Base-by-base conservation (phyloP, 352 stramenopile genomes). In the Globisporangium nunn region DNA sequence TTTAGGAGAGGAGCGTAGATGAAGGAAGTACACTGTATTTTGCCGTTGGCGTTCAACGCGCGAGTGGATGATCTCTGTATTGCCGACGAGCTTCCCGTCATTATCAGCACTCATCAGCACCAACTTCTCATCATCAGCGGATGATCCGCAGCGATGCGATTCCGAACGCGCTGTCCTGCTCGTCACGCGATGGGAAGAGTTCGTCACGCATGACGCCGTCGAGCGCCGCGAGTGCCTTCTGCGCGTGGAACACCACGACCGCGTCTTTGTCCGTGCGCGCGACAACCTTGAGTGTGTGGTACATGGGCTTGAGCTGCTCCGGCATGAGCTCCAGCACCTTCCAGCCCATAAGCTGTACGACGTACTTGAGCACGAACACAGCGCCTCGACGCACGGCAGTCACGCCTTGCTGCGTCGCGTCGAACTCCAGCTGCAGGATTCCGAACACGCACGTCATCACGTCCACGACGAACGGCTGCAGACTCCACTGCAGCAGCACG, bases 391-490 rank as follows among this genome's bases (percentile, higher is more conserved):
- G 85, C 46, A 93, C 78, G 1, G 81, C 67, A 4, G 88, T 58
- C 4, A 82, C 69, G 40, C 75, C 59, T 28, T 58, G 50, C 53
- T 44, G 44, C 37, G 29, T 46, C 31, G 49, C 50, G 45, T 82
- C 67, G 3, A 89, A 63, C 47, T 93, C 85, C 17, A 89, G 54
- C 52, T 95, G 74, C 23, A 95, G 57, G 33, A 95, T 73, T n/a
- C 82, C 85, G 56, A 85, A 85, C 30, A 87, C 79, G 50, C 81
- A 91, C 44, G 70, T 86, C 50, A 95, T 56, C n/a, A 95, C 70
- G 49, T 95, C 81, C 37, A 72, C 50, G 10, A 86, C 56, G 64
- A 86, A 95, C 15, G 78, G 81, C 37, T 84, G 74, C 0, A 95
- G 64, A 17, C 72, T 69, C 78, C 79, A 95, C 49, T 85, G 72